A percentile compares a stretch with the other conserved stretches of the same genome.
phyloP scores from a whole-genome alignment of 371 early-diverging fungal genomes.

The Capillidium rhysosporum region DNA sequence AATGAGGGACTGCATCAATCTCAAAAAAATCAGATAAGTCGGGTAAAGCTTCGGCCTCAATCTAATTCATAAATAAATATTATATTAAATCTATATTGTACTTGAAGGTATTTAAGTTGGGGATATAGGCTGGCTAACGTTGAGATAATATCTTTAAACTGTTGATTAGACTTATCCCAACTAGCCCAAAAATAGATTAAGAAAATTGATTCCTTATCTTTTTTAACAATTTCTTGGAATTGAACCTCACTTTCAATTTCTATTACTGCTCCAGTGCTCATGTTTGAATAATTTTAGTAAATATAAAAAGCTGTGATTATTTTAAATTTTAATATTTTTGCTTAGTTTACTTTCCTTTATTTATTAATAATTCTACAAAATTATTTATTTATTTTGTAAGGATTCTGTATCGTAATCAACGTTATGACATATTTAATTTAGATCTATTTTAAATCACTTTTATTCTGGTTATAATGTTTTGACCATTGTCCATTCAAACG shows the following conservation, averaged over 20 bases:
- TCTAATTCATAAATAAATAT: slow-evolving; percentile 14
- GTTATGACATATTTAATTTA: no score
- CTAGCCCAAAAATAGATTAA: slow-evolving; percentile 74
- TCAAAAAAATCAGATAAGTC: slow-evolving; percentile 73
- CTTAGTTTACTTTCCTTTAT: no score
- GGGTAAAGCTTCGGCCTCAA: slow-evolving; percentile 81
- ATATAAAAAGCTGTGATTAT: no score
- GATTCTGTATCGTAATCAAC: no score
- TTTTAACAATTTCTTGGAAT: neutral
- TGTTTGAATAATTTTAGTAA: neutral
- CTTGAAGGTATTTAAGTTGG: slow-evolving; percentile 52
- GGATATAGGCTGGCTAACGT: slow-evolving; percentile 63
- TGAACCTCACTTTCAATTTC: neutral
- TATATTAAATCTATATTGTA: slow-evolving; percentile 12
- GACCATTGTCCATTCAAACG: no score
- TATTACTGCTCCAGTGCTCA: neutral
- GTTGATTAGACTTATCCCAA: slow-evolving; percentile 76
- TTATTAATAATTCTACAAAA: no score
- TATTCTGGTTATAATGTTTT: no score
- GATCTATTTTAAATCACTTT: no score
- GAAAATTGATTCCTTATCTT: slow-evolving; percentile 12
- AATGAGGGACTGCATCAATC: slow-evolving; percentile 80
- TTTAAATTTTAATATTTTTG: no score
- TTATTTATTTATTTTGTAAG: no score
- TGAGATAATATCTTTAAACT: slow-evolving; percentile 77